Percentiles rank a stretch among this genome's conserved stretches.
phyloP scores from a whole-genome alignment of 2,329 filamentous ascomycete species.

The Trichophyton mentagrophytes region DNA sequence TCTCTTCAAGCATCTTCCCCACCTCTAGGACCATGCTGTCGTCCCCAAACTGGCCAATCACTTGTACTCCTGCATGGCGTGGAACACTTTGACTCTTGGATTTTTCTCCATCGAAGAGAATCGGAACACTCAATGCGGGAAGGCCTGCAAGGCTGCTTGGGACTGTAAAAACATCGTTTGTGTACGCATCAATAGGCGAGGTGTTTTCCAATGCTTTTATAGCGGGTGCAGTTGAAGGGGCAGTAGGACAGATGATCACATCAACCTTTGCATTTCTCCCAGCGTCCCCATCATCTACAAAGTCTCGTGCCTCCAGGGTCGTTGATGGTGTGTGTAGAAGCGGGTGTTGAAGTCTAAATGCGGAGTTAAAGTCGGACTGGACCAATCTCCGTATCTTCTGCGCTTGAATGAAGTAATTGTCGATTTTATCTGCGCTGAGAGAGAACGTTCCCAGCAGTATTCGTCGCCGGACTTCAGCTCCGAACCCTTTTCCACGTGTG shows the following conservation, averaged over 20 bases:
- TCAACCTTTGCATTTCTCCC: conserved; percentile 48
- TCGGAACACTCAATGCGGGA: conserved; percentile 74
- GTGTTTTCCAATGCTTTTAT: conserved; percentile 42
- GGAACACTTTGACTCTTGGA: not conserved
- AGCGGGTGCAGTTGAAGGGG: conserved; percentile 60
- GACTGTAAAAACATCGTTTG: conserved; percentile 92
- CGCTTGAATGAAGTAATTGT: conserved; percentile 94
- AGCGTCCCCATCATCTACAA: not conserved
- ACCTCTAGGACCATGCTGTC: conserved; percentile 31
- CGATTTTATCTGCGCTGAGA: conserved; percentile 76
- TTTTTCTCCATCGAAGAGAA: conserved; percentile 16
- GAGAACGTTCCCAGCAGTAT: conserved; percentile 85
- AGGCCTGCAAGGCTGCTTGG: conserved; percentile 85
- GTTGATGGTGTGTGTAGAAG: conserved; percentile 30
- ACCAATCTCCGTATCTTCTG: conserved; percentile 77
- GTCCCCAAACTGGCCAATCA: conserved; percentile 38
- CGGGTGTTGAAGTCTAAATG: conserved; percentile 59
- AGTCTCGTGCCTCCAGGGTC: not conserved
- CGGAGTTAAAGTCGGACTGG: conserved; percentile 69
- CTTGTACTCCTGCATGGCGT: conserved; percentile 30
- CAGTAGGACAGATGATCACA: conserved; percentile 75
- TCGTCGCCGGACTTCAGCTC: conserved; percentile 69
- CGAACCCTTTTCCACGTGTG: conserved; percentile 63
- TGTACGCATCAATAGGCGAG: conserved; percentile 59
- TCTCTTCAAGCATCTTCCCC: conserved; percentile 24